Base-by-base conservation (phyloP, 2,329 filamentous ascomycete species). In the Neonectria sp. region DNA sequence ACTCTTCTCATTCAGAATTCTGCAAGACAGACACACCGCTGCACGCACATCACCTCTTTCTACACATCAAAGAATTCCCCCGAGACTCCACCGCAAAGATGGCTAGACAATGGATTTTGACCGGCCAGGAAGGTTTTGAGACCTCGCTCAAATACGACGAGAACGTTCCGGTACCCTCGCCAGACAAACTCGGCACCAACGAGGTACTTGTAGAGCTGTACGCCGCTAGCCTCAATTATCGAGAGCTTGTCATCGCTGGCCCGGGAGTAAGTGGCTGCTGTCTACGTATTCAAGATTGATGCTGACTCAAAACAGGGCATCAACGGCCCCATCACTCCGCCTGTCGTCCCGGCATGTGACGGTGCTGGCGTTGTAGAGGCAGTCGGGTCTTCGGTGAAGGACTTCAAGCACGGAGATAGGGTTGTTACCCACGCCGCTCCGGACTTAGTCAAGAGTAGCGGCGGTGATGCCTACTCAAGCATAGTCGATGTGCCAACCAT, bases 181-280 rank as follows among this genome's bases (percentile, higher is more conserved):
- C 64, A 45, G 35, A 65, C 15, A 77, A 86, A 62, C 72, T 90
- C 2, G 88, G 86, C 3, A 85, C 90, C 51, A 83, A 86, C 59
- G 88, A 91, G 53, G 88, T 91, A 5, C 81, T 92, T 5, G 88
- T 92, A 71, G 88, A 89, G 76, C 80, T 87, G 2, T 74, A 83
- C n/a, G 85, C 81, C 4, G 85, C 82, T 1, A 84, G 83, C 13
- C 75, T 87, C 57, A 87, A 87, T 67, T 86, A 86, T 65, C 79
- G 85, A 27, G 85, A 87, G 35, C 71, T 87, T 9, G 78, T 81
- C 17, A 85, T 86, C 57, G 80, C 82, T 0, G 78, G 52, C 3
- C 69, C 71, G 2, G 46, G 33, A 4, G 75, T 73, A 35, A 58
- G 82, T 78, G 77, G 65, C 46, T 24, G 33, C n/a, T 15, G 1